Base-by-base conservation (phyloP, 2,329 filamentous ascomycete genomes). In the Ophiocordyceps sinensis region DNA sequence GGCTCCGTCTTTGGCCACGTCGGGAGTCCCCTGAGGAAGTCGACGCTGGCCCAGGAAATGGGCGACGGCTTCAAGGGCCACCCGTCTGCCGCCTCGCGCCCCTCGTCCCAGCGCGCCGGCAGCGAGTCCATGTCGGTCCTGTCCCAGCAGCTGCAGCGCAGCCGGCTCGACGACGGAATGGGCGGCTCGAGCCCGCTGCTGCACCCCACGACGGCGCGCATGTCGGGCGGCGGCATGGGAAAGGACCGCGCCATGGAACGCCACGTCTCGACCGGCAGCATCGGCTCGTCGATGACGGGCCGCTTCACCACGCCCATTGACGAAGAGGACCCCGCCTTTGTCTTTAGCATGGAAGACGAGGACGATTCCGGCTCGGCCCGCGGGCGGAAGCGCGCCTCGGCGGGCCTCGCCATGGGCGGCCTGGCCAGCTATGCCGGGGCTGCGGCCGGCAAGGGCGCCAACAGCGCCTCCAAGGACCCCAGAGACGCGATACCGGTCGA, bases 291-390 rank as follows among this genome's bases (percentile, higher is more conserved):
- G 17, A 60, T 62, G 32, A 73, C 67, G 32, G 73, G 72, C 17
- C 64, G 76, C 14, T 78, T 77, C 53, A 75, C 75, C 2, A 79
- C 74, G 1, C 75, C 75, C 3, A 79, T 80, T 45, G 75, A 79
- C 44, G 76, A 79, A 52, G 76, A 80, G 49, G 74, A 79, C 42
- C 65, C 72, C 4, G 70, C 74, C 23, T 78, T 79, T 47, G 71
- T 80, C 13, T 80, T 80, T 53, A 73, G 64, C 51, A 79, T 80
- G 75, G n/a, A n/a, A n/a, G 76, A 80, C 48, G 73, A 77, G 23
- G 71, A 73, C 19, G 73, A 77, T 28, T 61, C 68, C 19, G 61
- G 68, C 31, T 58, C 58, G 15, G 59, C 62, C 42, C 61, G 64
- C 35, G 62, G 64, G 10, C 59, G 67, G 40, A 75, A 73, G 57